Evolutionary conservation across 1,284 basidiomycete genomes (phyloP).

Genomic region (Psilocybe mexicana): DNA sequence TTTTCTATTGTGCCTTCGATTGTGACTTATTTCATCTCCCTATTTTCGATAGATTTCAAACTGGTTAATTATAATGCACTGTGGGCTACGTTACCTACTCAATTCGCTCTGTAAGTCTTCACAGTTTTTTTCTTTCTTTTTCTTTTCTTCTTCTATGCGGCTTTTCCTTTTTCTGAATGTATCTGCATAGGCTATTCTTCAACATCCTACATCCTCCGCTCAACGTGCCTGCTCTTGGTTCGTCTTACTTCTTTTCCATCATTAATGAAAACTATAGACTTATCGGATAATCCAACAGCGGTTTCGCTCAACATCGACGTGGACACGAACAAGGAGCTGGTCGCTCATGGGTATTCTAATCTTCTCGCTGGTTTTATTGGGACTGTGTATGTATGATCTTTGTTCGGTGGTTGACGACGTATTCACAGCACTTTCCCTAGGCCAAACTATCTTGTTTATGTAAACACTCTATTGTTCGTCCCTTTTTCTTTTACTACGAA

Average conservation of each 20-base stretch:
- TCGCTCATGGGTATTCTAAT: conserved; percentile 94
- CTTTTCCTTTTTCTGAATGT: too few relatives aligned
- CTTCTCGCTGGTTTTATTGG: conserved; percentile 80
- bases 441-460: conserved; percentile 85
- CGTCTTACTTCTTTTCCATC: conserved; percentile 17
- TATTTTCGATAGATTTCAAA: conserved; percentile 64
- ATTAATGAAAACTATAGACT: too few relatives aligned
- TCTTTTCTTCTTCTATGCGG: neutral
- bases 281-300: conserved; percentile 39
- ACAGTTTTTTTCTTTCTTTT: conserved; percentile 19
- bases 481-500: neutral
- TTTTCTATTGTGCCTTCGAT: neutral
- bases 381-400: conserved; percentile 59
- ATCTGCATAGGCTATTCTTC: conserved; percentile 69
- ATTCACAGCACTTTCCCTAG: conserved; percentile 33
- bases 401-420: neutral
- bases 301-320: conserved; percentile 93
- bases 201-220: conserved; percentile 93
- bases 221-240: conserved; percentile 90
- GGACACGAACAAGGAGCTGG: conserved; percentile 90
- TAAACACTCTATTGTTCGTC: conserved; percentile 84
- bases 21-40: neutral
- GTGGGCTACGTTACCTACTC: conserved; percentile 79
- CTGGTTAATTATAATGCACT: conserved; percentile 65
- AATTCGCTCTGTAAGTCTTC: conserved; percentile 66